Evolutionary conservation across 73 alveolate species (phyloP), one percentile per base, ranked within the genome.

Genomic region (Breviolum minutum): DNA sequence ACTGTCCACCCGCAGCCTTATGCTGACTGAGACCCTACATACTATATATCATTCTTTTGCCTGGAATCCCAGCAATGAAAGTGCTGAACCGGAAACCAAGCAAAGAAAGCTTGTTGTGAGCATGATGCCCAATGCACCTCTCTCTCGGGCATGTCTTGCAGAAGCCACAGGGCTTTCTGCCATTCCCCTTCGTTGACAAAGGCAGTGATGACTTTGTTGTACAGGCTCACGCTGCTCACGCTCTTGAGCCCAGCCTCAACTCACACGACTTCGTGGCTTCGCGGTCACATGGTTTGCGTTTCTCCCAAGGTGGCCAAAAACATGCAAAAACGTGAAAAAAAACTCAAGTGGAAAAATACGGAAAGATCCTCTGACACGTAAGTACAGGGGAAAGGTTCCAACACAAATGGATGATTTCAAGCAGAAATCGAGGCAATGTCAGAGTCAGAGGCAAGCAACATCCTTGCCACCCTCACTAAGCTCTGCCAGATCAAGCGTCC

Each of bases 121-220:
- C 11, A 63, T 3, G n/a, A 32, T 19, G 16, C 26, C 12, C 17
- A 84, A 22, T 60, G 74, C 76, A 30, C 96, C 96, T 90, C 30
- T 29, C 87, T 24, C 74, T 40, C 90, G 9, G 98, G 98, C 98
- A 92, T 92, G 11, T 92, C 98, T 22, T 80, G 90, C 66, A 92
- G 80, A 12, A 92, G 89, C 98, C 81, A 76, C 63, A 92, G 17
- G 54, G 98, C 98, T 8, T 32, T 79, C 61, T 24, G 90, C 98
- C 98, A 92, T 14, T 24, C 62, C 5, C 32, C 94, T 27, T 63
- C 94, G 9, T 63, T 86, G 63, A 63, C 94, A 30, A 76, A 74
- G 77, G 98, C 32, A 24, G 90, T 92, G 98, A 92, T 92, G 20
- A 92, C 98, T 22, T 62, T 80, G 81, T 80, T 80, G 87, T 92